Conservation (phyloP, 1,284 basidiomycete species). For the Albatrellus sp. region DNA sequence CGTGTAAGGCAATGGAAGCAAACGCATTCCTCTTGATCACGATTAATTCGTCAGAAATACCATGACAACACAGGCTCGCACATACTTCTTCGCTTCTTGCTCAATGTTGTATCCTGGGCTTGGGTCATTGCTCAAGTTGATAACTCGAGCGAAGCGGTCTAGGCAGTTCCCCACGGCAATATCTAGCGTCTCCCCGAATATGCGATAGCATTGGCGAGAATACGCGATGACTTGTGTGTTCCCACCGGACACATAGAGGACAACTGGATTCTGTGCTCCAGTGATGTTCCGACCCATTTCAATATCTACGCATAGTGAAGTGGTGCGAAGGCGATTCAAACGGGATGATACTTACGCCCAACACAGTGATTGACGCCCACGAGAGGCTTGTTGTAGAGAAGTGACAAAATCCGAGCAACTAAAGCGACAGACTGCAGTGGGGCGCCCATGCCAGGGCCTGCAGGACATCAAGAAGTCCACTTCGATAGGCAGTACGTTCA, state of each 20-base stretch:
- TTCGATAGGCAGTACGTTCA: neutral
- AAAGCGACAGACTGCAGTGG: slow-evolving; percentile 92
- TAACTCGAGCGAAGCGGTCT: slow-evolving; percentile 95
- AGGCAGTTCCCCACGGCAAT: slow-evolving; percentile 99
- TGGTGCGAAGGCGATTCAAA: neutral
- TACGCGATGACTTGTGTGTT: slow-evolving; percentile 99
- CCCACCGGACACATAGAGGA: slow-evolving; percentile 96
- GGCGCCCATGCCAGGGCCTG: slow-evolving; percentile 97
- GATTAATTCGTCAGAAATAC: neutral
- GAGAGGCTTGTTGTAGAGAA: slow-evolving; percentile 84
- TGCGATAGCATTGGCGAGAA: slow-evolving; percentile 92
- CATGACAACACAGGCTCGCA: slow-evolving; percentile 5
- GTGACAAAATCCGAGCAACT: slow-evolving; percentile 86
- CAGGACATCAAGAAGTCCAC: neutral
- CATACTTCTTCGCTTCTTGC: slow-evolving; percentile 82
- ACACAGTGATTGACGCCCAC: slow-evolving; percentile 98
- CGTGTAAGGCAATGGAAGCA: slow-evolving; percentile 83
- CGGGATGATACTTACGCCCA: slow-evolving; percentile 59
- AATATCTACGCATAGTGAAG: slow-evolving; percentile 54
- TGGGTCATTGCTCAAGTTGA: slow-evolving; percentile 92
- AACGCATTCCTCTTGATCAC: slow-evolving; percentile 48
- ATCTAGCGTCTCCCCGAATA: slow-evolving; percentile 98
- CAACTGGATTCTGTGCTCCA: slow-evolving; percentile 88
- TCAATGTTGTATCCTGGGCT: slow-evolving; percentile 99
- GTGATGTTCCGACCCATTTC: slow-evolving; percentile 98